These are phyloP conservation scores for Talaromyces amestolkiae DNA, from an alignment of 2,329 filamentous ascomycete genomes.

Conservation along the genomic window DNA sequence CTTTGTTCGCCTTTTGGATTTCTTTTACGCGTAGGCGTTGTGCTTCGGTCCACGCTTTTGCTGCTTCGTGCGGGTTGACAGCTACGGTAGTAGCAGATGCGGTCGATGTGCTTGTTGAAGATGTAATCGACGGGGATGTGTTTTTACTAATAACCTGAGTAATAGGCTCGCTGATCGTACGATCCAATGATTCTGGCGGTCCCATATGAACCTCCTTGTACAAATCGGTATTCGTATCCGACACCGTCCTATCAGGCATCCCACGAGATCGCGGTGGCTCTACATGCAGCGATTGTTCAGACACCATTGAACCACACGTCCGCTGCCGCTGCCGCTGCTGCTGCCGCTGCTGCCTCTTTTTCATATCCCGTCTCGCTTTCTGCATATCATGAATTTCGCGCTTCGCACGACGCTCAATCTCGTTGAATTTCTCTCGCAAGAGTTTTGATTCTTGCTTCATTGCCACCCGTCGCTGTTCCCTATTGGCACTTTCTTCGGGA, in stretches of 20 bases:
- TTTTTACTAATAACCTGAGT: background rate
- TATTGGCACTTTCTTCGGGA: conserved; percentile 33
- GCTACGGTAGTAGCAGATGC: background rate
- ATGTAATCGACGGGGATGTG: background rate
- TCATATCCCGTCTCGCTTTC: conserved; percentile 21
- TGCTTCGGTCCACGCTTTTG: conserved; percentile 20
- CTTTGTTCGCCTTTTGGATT: conserved; percentile 19
- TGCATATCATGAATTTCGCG: conserved; percentile 35
- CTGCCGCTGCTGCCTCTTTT: conserved; percentile 11
- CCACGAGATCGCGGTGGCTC: background rate
- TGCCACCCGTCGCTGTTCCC: conserved; percentile 29
- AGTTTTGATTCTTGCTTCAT: conserved; percentile 40
- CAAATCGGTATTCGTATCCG: background rate
- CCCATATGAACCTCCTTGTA: background rate
- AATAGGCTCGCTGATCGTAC: conserved; percentile 6
- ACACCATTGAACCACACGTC: background rate
- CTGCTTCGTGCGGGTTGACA: conserved; percentile 17
- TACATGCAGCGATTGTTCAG: background rate
- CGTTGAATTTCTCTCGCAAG: conserved; percentile 38
- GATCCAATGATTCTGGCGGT: background rate
- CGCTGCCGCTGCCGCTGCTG: conserved; percentile 4
- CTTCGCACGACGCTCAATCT: conserved; percentile 35
- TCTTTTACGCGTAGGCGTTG: conserved; percentile 17
- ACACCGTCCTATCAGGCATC: background rate
- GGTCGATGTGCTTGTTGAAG: background rate